Evolutionary conservation across 371 early-diverging fungal species (phyloP), one percentile per base, ranked within the genome.

Genomic region (Mortierella sp.): DNA sequence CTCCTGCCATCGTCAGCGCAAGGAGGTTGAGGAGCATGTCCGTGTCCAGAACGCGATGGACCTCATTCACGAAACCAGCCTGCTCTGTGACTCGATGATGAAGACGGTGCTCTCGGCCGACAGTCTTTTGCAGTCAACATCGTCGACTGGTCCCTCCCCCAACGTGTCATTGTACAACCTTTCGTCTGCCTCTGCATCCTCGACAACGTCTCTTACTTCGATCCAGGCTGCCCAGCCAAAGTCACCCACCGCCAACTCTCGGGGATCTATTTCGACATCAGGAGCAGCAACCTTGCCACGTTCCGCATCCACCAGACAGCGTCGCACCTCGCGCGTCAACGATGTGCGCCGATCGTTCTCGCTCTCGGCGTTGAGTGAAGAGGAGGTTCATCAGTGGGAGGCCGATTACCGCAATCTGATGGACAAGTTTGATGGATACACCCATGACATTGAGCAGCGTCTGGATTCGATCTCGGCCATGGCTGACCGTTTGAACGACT

Each of bases 361-460:
- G 75, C 78, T 93, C 12, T 91, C 92, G 65, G 90, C 91, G 4
- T 75, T 92, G 72, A 77, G 89, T 70, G 92, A 92, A 71, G 93
- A 93, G 71, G 79, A 92, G 27, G 91, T 91, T 58, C 91, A 91
- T 0, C 86, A 92, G 12, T 92, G 91, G 75, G 89, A 89, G 11
- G 89, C 92, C 60, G 91, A 90, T 77, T 90, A 91, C 55, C 93
- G 92, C 4, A 88, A 89, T 18, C 89, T 93, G 43, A 75, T 88
- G 71, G 90, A 90, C 41, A 87, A 91, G 48, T 72, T 93, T 76
- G 89, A 90, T 18, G 91, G 90, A 51, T 84, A 88, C 4, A 87
- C 88, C 14, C 80, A 88, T 43, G 91, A 82, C 58, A 82, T 86
- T 70, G 87, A 86, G 56, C 77, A 77, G 27, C 76, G 63, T 24